Conservation (phyloP, 208 protist species). For the Trypanosoma brucei region DNA sequence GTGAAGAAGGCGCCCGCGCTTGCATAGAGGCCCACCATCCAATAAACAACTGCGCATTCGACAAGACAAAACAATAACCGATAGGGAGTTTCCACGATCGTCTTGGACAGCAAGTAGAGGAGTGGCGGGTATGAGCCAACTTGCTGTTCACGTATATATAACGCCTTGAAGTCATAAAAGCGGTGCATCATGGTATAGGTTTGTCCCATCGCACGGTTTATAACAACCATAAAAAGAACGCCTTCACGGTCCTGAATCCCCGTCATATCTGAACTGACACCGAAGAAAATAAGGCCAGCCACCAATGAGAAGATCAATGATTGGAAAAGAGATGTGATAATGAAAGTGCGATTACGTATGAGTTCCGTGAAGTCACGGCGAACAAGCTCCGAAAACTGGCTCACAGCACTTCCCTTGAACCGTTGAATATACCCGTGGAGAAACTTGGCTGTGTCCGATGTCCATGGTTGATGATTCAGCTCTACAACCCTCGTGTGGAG, state of each 20-base stretch:
- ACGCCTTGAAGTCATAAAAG: constrained; percentile 37
- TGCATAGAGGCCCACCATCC: constrained; percentile 40
- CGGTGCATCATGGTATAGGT: constrained; percentile 50
- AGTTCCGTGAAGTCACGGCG: constrained; percentile 37
- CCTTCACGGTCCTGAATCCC: constrained; percentile 60
- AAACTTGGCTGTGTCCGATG: constrained; percentile 37
- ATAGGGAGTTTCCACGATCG: constrained; percentile 49
- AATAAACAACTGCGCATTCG: constrained; percentile 61
- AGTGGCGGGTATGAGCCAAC: constrained; percentile 58
- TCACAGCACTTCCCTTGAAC: constrained; percentile 34
- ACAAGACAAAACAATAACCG: constrained; percentile 37
- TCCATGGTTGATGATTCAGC: constrained; percentile 26
- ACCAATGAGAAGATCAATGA: constrained; percentile 61
- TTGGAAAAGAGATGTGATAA: constrained; percentile 39
- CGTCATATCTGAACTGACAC: constrained; percentile 38
- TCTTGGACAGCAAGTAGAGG: constrained; percentile 43
- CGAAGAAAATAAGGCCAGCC: constrained; percentile 71
- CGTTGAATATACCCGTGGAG: constrained; percentile 44
- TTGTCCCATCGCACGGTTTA: constrained; percentile 56
- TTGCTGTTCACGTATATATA: constrained; percentile 69
- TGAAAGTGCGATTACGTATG: constrained; percentile 35
- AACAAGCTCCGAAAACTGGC: constrained; percentile 59
- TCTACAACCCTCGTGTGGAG: constrained; percentile 50
- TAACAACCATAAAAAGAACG: constrained; percentile 62
- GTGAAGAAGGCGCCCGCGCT: constrained; percentile 51